These are phyloP conservation scores for Microsporum canis DNA, from an alignment of 2,329 filamentous ascomycete species.

Conservation along the genomic window DNA sequence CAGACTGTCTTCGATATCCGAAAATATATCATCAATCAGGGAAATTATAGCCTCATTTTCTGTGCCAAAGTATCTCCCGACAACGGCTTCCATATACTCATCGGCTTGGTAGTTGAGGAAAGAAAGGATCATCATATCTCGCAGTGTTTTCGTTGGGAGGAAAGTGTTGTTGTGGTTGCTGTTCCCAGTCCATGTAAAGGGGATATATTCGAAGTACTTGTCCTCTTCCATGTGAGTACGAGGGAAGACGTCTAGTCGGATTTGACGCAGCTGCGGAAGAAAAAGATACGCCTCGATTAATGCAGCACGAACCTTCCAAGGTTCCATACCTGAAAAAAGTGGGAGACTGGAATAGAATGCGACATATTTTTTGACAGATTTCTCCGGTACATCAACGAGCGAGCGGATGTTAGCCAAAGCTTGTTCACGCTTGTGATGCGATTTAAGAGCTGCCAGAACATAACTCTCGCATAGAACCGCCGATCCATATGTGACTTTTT, in stretches of 20 bases:
- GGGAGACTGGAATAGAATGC: conserved; percentile 9
- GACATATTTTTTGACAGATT: not conserved
- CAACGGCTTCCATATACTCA: conserved; percentile 19
- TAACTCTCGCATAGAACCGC: conserved; percentile 19
- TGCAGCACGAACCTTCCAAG: not conserved
- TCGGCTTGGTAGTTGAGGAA: conserved; percentile 21
- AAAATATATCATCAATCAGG: not conserved
- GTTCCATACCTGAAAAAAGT: not conserved
- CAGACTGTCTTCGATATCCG: not conserved
- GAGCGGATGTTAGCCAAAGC: not conserved
- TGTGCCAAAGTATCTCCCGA: conserved; percentile 8
- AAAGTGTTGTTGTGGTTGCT: conserved; percentile 12
- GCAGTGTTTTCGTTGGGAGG: conserved; percentile 12
- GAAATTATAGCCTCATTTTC: not conserved
- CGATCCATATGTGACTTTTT: conserved; percentile 18
- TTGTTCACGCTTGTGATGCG: not conserved
- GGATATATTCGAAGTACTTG: conserved; percentile 20
- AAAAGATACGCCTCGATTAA: conserved; percentile 11
- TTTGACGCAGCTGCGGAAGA: not conserved
- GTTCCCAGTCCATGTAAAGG: conserved; percentile 18
- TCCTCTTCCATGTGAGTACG: conserved; percentile 13
- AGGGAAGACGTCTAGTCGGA: conserved; percentile 13
- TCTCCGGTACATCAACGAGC: not conserved
- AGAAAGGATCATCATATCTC: conserved; percentile 22
- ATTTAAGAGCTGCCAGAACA: conserved; percentile 21